phyloP scores from a whole-genome alignment of 2,329 filamentous ascomycete species.

The Fulvia fulva region DNA sequence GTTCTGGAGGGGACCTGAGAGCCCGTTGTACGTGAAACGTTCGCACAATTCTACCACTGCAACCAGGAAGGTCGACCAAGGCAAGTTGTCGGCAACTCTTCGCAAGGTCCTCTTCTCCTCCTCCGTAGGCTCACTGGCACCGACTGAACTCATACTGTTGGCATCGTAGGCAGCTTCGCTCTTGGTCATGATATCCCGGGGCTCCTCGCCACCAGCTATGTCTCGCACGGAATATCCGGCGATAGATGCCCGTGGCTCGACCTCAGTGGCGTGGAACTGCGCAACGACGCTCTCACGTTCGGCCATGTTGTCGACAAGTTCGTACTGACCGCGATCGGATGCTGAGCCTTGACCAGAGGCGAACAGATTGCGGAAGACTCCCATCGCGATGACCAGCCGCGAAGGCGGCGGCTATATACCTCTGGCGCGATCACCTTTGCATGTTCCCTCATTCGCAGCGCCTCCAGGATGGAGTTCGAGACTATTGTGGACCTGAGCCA shows the following conservation, averaged over 20 bases:
- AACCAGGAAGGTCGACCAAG: slow-evolving; percentile 31
- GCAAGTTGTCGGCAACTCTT: slow-evolving; percentile 42
- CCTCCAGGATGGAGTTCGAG: neutral
- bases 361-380: slow-evolving; percentile 8
- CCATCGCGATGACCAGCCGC: slow-evolving; percentile 6
- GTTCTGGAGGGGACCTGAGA: slow-evolving; percentile 40
- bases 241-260: neutral
- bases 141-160: neutral
- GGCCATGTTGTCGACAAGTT: slow-evolving; percentile 10
- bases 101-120: slow-evolving; percentile 41
- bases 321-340: slow-evolving; percentile 15
- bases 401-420: neutral
- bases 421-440: neutral
- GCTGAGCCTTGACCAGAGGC: slow-evolving; percentile 1
- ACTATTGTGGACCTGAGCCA: neutral
- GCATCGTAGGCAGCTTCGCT: neutral
- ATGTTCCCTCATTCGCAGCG: neutral
- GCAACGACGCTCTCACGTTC: neutral
- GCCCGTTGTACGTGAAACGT: slow-evolving; percentile 25
- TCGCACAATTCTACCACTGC: slow-evolving; percentile 23
- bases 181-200: neutral
- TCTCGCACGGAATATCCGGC: neutral
- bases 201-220: neutral
- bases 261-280: neutral
- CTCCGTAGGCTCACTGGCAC: slow-evolving; percentile 37